These are phyloP conservation scores for Hawksworthiomyces lignivorus DNA, from an alignment of 2,329 filamentous ascomycete species.

Conservation along the genomic window DNA sequence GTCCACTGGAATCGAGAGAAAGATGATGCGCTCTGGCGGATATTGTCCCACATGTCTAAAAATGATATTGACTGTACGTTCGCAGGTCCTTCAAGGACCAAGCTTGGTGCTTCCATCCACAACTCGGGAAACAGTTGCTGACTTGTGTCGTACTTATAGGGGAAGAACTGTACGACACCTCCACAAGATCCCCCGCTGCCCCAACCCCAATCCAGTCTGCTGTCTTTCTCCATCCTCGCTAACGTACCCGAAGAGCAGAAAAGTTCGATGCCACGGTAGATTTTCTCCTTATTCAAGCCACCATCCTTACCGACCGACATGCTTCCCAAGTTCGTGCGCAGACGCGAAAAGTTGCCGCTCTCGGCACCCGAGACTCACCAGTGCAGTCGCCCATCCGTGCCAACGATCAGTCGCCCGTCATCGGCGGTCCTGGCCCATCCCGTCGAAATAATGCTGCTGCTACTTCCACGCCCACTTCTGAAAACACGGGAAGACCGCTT, in stretches of 20 bases:
- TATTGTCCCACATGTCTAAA: slow-evolving; percentile 74
- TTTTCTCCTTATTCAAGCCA: slow-evolving; percentile 87
- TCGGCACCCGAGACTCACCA: slow-evolving; percentile 46
- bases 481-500: too few relatives aligned
- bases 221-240: slow-evolving; percentile 6
- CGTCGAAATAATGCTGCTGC: too few relatives aligned
- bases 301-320: slow-evolving; percentile 88
- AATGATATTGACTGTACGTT: slow-evolving; percentile 77
- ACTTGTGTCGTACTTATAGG: too few relatives aligned
- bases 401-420: slow-evolving; percentile 16
- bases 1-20: slow-evolving; percentile 83
- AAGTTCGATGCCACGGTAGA: slow-evolving; percentile 78
- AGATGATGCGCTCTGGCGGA: slow-evolving; percentile 82
- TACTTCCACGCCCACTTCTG: too few relatives aligned
- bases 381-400: slow-evolving; percentile 49
- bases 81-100: too few relatives aligned
- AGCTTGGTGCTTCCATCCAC: too few relatives aligned
- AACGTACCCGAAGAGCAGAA: slow-evolving; percentile 46
- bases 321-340: slow-evolving; percentile 84
- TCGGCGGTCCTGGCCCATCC: not conserved
- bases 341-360: slow-evolving; percentile 64
- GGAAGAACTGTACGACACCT: slow-evolving; percentile 56
- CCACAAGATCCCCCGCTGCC: not conserved
- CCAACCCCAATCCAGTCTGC: not conserved
- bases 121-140: too few relatives aligned